Percentiles rank a stretch among this genome's conserved stretches.
phyloP scores from a whole-genome alignment of 1,284 basidiomycete genomes.

The Ganoderma meredithae region DNA sequence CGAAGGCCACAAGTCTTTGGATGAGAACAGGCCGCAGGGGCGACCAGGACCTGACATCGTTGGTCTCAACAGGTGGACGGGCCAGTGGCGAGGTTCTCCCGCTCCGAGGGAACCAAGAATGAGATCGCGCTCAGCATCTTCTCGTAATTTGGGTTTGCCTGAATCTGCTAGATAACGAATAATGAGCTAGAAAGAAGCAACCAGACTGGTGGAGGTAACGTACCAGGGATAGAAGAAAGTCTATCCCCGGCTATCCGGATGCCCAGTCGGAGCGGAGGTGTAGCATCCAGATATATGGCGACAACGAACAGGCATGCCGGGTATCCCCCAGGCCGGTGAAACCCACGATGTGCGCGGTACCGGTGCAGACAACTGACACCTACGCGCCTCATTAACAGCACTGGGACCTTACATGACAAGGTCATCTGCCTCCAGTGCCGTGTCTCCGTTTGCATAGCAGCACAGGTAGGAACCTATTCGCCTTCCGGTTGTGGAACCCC shows the following conservation, averaged over 20 bases:
- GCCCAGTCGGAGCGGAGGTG: not conserved
- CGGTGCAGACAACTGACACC: not conserved
- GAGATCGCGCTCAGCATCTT: conserved; percentile 19
- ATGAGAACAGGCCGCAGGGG: conserved; percentile 17
- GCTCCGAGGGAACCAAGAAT: conserved; percentile 23
- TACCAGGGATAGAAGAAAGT: conserved; percentile 13
- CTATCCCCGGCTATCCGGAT: conserved; percentile 12
- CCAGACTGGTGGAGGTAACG: conserved; percentile 13
- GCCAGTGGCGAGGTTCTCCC: conserved; percentile 27
- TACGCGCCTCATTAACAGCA: conserved; percentile 19
- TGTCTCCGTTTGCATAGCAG: conserved; percentile 10
- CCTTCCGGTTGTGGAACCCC: conserved; percentile 8
- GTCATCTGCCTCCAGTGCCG: conserved; percentile 19
- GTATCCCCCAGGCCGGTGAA: not conserved
- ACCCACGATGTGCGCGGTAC: conserved; percentile 5
- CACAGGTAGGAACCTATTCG: conserved; percentile 7
- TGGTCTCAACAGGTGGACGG: conserved; percentile 2
- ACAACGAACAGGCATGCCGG: conserved; percentile 6
- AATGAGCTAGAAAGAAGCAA: conserved; percentile 13
- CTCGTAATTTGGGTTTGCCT: conserved; percentile 18
- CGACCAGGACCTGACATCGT: conserved; percentile 2
- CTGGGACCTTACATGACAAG: conserved; percentile 9
- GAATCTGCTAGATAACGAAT: conserved; percentile 18
- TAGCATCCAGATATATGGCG: not conserved
- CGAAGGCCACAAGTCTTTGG: conserved; percentile 2